Conservation (phyloP, 305 asterid genomes). For the Rubia peregrina region DNA sequence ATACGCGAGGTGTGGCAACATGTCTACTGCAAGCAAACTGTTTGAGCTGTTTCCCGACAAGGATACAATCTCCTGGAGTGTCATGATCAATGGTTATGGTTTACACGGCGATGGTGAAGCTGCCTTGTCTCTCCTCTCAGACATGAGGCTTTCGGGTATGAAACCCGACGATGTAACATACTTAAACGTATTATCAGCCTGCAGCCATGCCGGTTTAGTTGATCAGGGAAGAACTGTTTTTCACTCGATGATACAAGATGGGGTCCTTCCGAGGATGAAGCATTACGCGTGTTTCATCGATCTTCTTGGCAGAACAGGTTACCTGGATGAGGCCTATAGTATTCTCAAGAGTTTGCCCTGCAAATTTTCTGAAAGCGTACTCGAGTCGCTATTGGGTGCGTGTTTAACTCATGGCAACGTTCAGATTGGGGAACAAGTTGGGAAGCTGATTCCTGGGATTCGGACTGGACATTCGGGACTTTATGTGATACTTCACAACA, state of each 20-base stretch:
- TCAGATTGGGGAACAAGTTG: slow-evolving; percentile 22
- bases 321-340: slow-evolving; percentile 44
- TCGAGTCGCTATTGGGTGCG: slow-evolving; percentile 19
- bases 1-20: slow-evolving; percentile 47
- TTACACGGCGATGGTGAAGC: slow-evolving; percentile 45
- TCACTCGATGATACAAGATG: slow-evolving; percentile 34
- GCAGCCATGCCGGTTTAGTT: slow-evolving; percentile 53
- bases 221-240: slow-evolving; percentile 41
- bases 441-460: slow-evolving; percentile 10
- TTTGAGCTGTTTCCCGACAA: slow-evolving; percentile 35
- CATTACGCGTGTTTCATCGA: slow-evolving; percentile 54
- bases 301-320: slow-evolving; percentile 55
- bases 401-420: slow-evolving; percentile 22
- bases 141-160: slow-evolving; percentile 38
- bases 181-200: slow-evolving; percentile 41
- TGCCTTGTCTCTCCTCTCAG: slow-evolving; percentile 38
- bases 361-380: slow-evolving; percentile 14
- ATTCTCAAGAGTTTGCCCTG: slow-evolving; percentile 18
- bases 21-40: slow-evolving; percentile 31
- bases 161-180: slow-evolving; percentile 45
- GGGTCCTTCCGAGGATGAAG: slow-evolving; percentile 33
- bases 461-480: slow-evolving; percentile 10
- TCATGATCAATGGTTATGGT: slow-evolving; percentile 47
- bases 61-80: slow-evolving; percentile 47
- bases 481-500: slow-evolving; percentile 19